Evolutionary conservation across 2,329 filamentous ascomycete species (phyloP).

Genomic region (Dichotomopilus funicola): DNA sequence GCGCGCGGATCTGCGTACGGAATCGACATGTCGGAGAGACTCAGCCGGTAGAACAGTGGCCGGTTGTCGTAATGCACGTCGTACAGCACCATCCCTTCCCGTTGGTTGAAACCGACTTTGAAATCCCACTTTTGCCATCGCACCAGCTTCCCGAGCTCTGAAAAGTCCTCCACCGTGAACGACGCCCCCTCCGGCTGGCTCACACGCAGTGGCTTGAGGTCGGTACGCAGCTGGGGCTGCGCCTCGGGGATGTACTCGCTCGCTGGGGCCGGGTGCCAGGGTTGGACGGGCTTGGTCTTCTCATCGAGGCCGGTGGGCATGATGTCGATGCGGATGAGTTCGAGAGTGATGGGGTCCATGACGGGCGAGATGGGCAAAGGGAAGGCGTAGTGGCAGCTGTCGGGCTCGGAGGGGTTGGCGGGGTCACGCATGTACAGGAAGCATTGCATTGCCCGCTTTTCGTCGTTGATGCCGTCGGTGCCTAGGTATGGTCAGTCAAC

Average conservation of each 20-base stretch:
- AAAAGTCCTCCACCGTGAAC: constrained; percentile 35
- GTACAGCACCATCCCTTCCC: constrained; percentile 58
- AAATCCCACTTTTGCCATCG: constrained; percentile 48
- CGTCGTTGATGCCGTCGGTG: constrained; percentile 43
- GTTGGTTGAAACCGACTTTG: constrained; percentile 57
- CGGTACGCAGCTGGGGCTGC: constrained; percentile 47
- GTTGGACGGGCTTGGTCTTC: constrained; percentile 46
- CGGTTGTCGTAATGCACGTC: constrained; percentile 55
- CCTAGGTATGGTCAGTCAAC: constrained; percentile 24
- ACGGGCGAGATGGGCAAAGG: constrained; percentile 63
- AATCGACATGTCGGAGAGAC: constrained; percentile 57
- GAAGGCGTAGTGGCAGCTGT: constrained; percentile 63
- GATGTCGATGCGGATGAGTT: constrained; percentile 62
- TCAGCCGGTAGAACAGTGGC: constrained; percentile 54
- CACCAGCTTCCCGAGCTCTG: constrained; percentile 27
- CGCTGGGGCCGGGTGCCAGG: constrained; percentile 48
- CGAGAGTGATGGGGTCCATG: constrained; percentile 54
- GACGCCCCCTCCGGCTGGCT: constrained; percentile 58
- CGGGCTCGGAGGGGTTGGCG: constrained; percentile 49
- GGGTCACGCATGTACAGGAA: constrained; percentile 63
- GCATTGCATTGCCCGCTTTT: constrained; percentile 50
- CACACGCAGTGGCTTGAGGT: constrained; percentile 57
- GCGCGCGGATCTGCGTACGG: constrained; percentile 56
- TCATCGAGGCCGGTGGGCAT: constrained; percentile 61
- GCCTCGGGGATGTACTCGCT: constrained; percentile 62